phyloP scores from a whole-genome alignment of 768 basidiomycete genomes.

The Agaricus blazei region DNA sequence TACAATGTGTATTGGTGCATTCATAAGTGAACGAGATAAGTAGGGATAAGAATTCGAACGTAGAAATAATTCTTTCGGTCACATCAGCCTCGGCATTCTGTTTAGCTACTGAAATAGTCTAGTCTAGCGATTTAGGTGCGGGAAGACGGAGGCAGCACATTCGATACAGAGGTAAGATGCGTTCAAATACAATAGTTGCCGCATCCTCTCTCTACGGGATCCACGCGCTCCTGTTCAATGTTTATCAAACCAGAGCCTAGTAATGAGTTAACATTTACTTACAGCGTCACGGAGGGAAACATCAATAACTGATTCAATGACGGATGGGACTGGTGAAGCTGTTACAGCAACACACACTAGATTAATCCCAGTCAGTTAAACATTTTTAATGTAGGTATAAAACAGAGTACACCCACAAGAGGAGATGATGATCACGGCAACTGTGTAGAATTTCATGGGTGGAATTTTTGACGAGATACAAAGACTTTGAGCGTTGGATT shows the following conservation, averaged over 20 bases:
- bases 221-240: neutral
- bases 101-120: no score
- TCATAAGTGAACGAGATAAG: no score
- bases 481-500: no score
- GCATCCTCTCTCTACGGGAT: neutral
- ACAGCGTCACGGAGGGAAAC: constrained; percentile 4
- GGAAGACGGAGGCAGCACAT: neutral
- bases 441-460: neutral
- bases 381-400: no score
- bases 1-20: no score
- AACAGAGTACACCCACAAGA: neutral
- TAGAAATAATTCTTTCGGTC: no score
- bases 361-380: neutral
- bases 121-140: neutral
- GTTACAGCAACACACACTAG: neutral
- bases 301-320: neutral
- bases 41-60: no score
- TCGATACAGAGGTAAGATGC: neutral
- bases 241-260: neutral
- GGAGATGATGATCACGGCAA: constrained; percentile 2
- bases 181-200: neutral
- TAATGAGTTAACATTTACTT: neutral
- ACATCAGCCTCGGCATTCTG: no score
- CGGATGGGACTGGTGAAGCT: constrained; percentile 1
- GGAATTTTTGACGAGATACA: neutral